These are phyloP conservation scores for Fusarium cicatricum DNA, from an alignment of 2,329 filamentous ascomycete genomes.

Conservation along the genomic window DNA sequence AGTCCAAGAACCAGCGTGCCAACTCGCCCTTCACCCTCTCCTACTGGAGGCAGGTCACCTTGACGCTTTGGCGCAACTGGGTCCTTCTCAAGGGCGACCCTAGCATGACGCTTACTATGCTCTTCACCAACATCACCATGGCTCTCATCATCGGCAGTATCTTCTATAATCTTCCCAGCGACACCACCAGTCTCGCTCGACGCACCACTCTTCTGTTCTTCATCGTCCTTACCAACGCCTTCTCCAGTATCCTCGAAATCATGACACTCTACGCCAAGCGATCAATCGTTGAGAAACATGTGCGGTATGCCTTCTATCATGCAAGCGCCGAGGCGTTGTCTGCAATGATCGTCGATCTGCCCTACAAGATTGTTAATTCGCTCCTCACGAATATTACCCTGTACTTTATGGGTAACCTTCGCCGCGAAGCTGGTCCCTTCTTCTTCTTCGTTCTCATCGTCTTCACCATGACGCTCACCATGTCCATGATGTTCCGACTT, in stretches of 20 bases:
- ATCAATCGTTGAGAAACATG: slow-evolving; percentile 47
- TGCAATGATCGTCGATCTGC: slow-evolving; percentile 27
- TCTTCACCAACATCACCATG: slow-evolving; percentile 29
- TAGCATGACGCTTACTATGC: slow-evolving; percentile 27
- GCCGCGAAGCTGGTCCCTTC: slow-evolving; percentile 61
- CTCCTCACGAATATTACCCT: slow-evolving; percentile 54
- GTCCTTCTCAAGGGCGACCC: slow-evolving; percentile 24
- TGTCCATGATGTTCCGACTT: slow-evolving; percentile 68
- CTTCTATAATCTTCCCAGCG: slow-evolving; percentile 56
- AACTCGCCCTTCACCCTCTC: slow-evolving; percentile 30
- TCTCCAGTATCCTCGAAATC: slow-evolving; percentile 45
- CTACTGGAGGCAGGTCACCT: slow-evolving; percentile 13
- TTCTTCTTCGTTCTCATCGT: slow-evolving; percentile 57
- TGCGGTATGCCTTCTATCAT: slow-evolving; percentile 47
- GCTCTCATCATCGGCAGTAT: slow-evolving; percentile 60
- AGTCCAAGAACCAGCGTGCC: slow-evolving; percentile 13
- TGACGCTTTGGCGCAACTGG: slow-evolving; percentile 25
- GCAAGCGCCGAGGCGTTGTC: slow-evolving; percentile 38
- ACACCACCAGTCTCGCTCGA: slow-evolving; percentile 54
- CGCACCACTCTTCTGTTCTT: slow-evolving; percentile 60
- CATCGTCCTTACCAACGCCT: slow-evolving; percentile 59
- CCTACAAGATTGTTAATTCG: slow-evolving; percentile 29
- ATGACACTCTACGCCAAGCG: slow-evolving; percentile 46
- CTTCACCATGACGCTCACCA: slow-evolving; percentile 64
- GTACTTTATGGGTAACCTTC: slow-evolving; percentile 73